Evolutionary conservation across 2,329 filamentous ascomycete genomes (phyloP), one percentile per base, ranked within the genome.

Genomic region (Penicillium sp.): DNA sequence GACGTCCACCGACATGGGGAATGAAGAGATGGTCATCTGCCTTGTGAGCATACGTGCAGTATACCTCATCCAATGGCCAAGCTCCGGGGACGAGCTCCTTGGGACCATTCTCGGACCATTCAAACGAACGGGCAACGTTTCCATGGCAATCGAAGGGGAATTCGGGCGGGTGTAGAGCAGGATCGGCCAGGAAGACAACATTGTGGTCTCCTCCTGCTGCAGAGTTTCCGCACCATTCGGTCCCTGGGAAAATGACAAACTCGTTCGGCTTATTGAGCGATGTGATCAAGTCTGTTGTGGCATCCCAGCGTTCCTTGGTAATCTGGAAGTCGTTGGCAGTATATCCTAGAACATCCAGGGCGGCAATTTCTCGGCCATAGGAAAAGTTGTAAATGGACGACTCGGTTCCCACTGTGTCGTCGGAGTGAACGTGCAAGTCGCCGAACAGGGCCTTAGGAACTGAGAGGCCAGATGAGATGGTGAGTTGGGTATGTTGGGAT

Each of bases 291-390:
- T 51, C 27, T 0, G 24, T 23, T 32, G 52, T 54, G 3, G 38
- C 45, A 18, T 49, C 46, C 52, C 52, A 54, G 35, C 43, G 52
- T n/a, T 44, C 52, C 32, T 52, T 49, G 10, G 52, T 52, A 10
- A 54, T 49, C 40, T 54, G 52, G 29, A 54, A 54, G 42, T 54
- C 52, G 32, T 54, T 54, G 6, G 52, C 52, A 12, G 52, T 54
- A 33, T 54, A 54, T 27, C 52, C 52, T 12, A 54, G 45, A 20
- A 54, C 46, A 42, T 54, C 52, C 9, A 54, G 24, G 5, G 29
- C 52, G 6, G 48, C 48, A 40, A 51, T 49, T 10, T 54, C 48
- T 2, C 48, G 45, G n/a, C 52, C 52, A 31, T 54, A 54, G 6
- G 52, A 44, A 24, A 54, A 54, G 28, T 54, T 54, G 28, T 54